Evolutionary conservation across 2,329 filamentous ascomycete species (phyloP), one percentile per base, ranked within the genome.

Genomic region (Aspergillus ochraceus): DNA sequence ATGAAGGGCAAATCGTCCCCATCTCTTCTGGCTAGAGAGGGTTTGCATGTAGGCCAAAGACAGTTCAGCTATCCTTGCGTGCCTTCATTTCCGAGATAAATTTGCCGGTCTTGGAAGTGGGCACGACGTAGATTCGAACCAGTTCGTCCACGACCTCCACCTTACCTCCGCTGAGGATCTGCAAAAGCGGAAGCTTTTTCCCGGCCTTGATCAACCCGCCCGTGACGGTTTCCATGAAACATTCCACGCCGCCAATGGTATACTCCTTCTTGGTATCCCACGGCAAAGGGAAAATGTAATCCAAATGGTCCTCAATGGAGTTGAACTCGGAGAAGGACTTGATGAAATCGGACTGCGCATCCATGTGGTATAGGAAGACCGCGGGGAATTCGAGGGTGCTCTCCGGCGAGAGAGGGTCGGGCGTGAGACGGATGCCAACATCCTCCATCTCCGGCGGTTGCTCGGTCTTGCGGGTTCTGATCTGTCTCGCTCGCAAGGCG

Each of bases 141-240:
- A 98, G 77, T 30, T 91, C 90, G 76, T 99, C 94, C 51, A 96
- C 87, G 10, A 99, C 83, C 77, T 96, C 93, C 6, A 96, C 86
- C 70, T 90, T 92, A 6, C 90, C 92, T 9, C 86, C 86, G 9
- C 82, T 82, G 63, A 98, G 76, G 30, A 94, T 84, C 79, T 92
- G 90, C 54, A 92, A 76, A 66, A 98, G 75, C 20, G 86, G 81
- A 64, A 95, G 83, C 72, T 94, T 95, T 84, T 91, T 93, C 52
- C 95, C 94, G 22, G 93, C 88, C 79, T 96, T 97, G 69, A 97
- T 86, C 68, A 99, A 75, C 0, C 93, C 92, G 0, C 92, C 92
- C 0, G 82, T 80, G 4, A 78, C 77, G 0, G 92, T 98, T 80
- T 97, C 92, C 81, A 96, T 89, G 75, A 91, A 98, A 70, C 91